A percentile compares a stretch with the other conserved stretches of the same genome.
These are phyloP conservation scores for Candida albicans DNA, from an alignment of 1,139 yeast species.

Conservation along the genomic window DNA sequence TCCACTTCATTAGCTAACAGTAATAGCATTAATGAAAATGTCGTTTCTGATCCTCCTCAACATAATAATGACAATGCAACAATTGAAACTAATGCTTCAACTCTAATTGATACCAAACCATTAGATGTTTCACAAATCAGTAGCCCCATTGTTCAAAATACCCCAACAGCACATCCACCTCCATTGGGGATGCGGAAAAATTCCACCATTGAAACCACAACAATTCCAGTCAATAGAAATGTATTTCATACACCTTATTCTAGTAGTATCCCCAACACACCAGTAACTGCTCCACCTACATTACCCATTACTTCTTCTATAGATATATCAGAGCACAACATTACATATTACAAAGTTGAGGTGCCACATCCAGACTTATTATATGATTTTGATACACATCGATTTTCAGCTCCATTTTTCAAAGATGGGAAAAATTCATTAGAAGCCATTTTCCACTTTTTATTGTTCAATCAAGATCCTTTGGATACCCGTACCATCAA, in stretches of 20 bases:
- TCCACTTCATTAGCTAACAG: background rate
- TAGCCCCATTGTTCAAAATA: background rate
- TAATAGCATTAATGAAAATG: background rate
- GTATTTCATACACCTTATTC: slow-evolving; percentile 1
- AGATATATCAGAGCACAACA: slow-evolving; percentile 15
- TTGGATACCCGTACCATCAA: slow-evolving; percentile 25
- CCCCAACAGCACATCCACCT: background rate
- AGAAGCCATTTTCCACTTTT: slow-evolving; percentile 74
- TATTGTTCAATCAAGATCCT: slow-evolving; percentile 47
- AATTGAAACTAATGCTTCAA: background rate
- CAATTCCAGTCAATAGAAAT: background rate
- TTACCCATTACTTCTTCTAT: slow-evolving; percentile 9
- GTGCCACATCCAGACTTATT: slow-evolving; percentile 67
- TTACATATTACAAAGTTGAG: slow-evolving; percentile 32
- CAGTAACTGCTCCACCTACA: slow-evolving; percentile 5
- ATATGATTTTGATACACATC: slow-evolving; percentile 48
- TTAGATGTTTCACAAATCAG: slow-evolving; percentile 4
- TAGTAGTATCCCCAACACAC: slow-evolving; percentile 5
- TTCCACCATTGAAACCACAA: background rate
- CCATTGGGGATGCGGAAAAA: background rate
- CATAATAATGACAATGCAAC: background rate
- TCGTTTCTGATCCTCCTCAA: background rate
- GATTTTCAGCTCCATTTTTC: slow-evolving; percentile 15
- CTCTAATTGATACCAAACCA: slow-evolving; percentile 3
- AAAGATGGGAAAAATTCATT: slow-evolving; percentile 31